Evolutionary conservation across 2,329 filamentous ascomycete genomes (phyloP).

Genomic region (Fusarium sp.): DNA sequence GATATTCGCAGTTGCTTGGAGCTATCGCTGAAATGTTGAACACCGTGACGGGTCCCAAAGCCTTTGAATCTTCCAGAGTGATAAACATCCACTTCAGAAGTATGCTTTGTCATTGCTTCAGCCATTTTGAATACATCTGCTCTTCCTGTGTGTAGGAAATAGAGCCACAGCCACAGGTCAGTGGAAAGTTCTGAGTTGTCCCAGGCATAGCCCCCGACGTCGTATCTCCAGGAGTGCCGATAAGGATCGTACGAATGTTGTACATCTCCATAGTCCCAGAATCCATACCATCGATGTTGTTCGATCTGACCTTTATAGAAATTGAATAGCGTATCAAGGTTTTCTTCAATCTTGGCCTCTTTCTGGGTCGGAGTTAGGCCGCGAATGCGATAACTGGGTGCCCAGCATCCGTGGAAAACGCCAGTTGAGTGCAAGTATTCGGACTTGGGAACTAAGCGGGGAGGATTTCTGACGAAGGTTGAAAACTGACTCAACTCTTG

Average conservation of each 20-base stretch:
- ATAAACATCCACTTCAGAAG: constrained; percentile 73
- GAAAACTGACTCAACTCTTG: constrained; percentile 58
- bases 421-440: constrained; percentile 57
- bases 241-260: constrained; percentile 73
- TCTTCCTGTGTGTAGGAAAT: constrained; percentile 71
- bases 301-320: constrained; percentile 70
- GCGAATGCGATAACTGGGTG: constrained; percentile 9
- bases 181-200: constrained; percentile 75
- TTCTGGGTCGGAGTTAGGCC: constrained; percentile 38
- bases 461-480: constrained; percentile 59
- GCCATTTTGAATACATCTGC: constrained; percentile 71
- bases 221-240: constrained; percentile 73
- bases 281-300: constrained; percentile 73
- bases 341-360: constrained; percentile 61
- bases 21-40: constrained; percentile 73
- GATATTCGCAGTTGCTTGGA: constrained; percentile 72
- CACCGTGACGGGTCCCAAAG: constrained; percentile 73
- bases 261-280: constrained; percentile 73
- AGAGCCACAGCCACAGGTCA: constrained; percentile 73
- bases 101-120: constrained; percentile 70
- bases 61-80: constrained; percentile 71
- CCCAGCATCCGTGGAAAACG: constrained; percentile 38
- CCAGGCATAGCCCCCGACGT: constrained; percentile 75
- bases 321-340: constrained; percentile 68
- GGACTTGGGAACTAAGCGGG: constrained; percentile 63